Base-by-base conservation (phyloP, 2,329 filamentous ascomycete species). In the Neophaeococcomyces aloes region DNA sequence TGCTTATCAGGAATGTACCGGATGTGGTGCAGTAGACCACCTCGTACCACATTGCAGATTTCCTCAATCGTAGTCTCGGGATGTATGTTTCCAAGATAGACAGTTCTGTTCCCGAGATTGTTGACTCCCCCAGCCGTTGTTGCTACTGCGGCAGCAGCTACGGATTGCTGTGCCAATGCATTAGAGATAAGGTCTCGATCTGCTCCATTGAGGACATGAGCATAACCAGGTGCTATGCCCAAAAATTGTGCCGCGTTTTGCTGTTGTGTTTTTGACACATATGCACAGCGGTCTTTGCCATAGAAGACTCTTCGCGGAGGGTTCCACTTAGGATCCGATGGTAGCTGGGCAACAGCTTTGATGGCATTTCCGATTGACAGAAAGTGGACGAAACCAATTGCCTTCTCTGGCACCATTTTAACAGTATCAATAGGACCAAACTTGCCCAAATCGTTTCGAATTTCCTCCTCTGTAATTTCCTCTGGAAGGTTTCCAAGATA, bases 1-100 rank as follows among this genome's bases (percentile, higher is more conserved):
- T 98, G 91, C 77, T 98, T 98, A 70, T 98, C 91, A 5, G 91
- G 91, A 57, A 98, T 98, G 67, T 96, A 98, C 56, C 91, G 86
- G 64, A 98, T 94, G 65, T 98, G 91, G 65, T 98, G 91, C 57
- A 98, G 74, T 53, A 98, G 76, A 56, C 91, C 91, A 47, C 91
- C 91, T 52, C 91, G 80, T 41, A 98, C 91, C 45, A 98, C 91
- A 60, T 98, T 98, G 75, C 91, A 98, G 62, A 98, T 98, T 69
- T 98, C 91, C 69, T 98, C 91, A 56, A 96, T 94, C 2, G 89
- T 96, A 1, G 91, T 98, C 69, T 98, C 91, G 0, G 91, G 91
- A 64, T 98, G 91, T 53, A 98, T 98, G 66, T 98, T 98, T 56
- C 91, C 91, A 5, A 98, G 75, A 62, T 98, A 98, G 52, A 98